A percentile compares a stretch with the other conserved stretches of the same genome.
phyloP scores from a whole-genome alignment of 179 eudicot genomes.

The Drosera spatulata region DNA sequence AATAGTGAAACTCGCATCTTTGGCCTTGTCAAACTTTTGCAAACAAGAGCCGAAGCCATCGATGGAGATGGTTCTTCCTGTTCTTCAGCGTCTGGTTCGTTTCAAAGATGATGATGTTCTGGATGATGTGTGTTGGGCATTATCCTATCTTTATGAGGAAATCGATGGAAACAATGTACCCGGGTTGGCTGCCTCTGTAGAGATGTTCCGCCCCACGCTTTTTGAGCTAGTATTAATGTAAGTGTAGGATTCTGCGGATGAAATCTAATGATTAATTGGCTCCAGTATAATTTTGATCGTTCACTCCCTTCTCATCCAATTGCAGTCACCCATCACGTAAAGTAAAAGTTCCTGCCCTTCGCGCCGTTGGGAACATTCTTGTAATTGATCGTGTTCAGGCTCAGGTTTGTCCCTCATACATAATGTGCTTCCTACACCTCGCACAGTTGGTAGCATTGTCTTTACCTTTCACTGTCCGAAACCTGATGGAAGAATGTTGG shows the following conservation, averaged over 20 bases:
- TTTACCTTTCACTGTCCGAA: too few relatives aligned
- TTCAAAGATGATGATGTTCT: constrained; percentile 69
- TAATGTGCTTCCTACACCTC: too few relatives aligned
- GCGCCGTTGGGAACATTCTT: too few relatives aligned
- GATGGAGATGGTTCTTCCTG: constrained; percentile 66
- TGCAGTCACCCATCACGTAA: too few relatives aligned
- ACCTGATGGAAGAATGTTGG: too few relatives aligned
- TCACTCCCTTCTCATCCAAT: too few relatives aligned
- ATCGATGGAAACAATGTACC: constrained; percentile 68
- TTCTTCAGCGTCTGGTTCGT: constrained; percentile 50
- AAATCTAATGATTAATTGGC: neutral
- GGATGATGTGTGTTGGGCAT: constrained; percentile 85
- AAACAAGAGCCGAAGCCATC: constrained; percentile 67
- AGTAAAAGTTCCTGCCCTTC: too few relatives aligned
- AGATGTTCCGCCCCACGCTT: constrained; percentile 57
- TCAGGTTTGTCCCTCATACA: too few relatives aligned
- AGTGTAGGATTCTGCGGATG: constrained; percentile 8
- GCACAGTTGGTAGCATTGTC: too few relatives aligned
- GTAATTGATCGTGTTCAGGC: too few relatives aligned
- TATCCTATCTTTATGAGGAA: constrained; percentile 81
- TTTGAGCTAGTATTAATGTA: constrained; percentile 65
- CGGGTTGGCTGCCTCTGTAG: constrained; percentile 74
- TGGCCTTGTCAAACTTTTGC: constrained; percentile 83
- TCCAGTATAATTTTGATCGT: too few relatives aligned
- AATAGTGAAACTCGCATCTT: constrained; percentile 68